Evolutionary conservation across 371 early-diverging fungal species (phyloP).

Genomic region (Blakeslea trispora): DNA sequence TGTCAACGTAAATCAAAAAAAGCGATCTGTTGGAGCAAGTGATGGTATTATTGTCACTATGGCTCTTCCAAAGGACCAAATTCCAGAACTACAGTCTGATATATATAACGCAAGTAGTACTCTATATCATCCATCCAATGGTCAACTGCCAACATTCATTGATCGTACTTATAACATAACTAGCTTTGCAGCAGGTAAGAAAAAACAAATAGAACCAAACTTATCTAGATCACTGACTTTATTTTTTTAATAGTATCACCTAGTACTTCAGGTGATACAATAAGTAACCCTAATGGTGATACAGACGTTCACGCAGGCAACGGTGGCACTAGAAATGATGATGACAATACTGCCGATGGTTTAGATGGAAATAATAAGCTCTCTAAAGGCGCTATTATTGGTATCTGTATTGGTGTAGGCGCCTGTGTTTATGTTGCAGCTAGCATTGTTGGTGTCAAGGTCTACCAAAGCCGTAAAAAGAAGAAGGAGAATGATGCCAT

Average conservation of each 20-base stretch:
- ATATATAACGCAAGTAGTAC: slow-evolving; percentile 16
- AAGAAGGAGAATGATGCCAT: slow-evolving; percentile 27
- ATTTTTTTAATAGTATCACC: neutral
- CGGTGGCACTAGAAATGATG: neutral
- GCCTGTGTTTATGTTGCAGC: slow-evolving; percentile 44
- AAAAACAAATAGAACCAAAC: neutral
- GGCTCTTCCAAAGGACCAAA: slow-evolving; percentile 31
- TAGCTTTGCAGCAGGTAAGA: slow-evolving; percentile 1
- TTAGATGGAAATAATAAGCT: slow-evolving; percentile 16
- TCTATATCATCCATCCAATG: slow-evolving; percentile 34
- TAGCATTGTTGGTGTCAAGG: slow-evolving; percentile 33
- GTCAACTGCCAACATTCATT: slow-evolving; percentile 40
- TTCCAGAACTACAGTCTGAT: slow-evolving; percentile 21
- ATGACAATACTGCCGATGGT: neutral
- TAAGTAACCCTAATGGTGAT: slow-evolving; percentile 7
- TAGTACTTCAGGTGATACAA: neutral
- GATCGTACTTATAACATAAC: slow-evolving; percentile 30
- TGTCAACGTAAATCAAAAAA: slow-evolving; percentile 8
- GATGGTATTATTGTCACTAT: slow-evolving; percentile 37
- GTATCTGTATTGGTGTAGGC: slow-evolving; percentile 44
- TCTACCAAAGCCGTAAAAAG: slow-evolving; percentile 34
- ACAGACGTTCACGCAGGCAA: neutral
- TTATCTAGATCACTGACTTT: neutral
- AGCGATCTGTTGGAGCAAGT: neutral
- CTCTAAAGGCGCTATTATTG: slow-evolving; percentile 39